Base-by-base conservation (phyloP, 495 filamentous ascomycete genomes). In the Bathelium albidoporum region DNA sequence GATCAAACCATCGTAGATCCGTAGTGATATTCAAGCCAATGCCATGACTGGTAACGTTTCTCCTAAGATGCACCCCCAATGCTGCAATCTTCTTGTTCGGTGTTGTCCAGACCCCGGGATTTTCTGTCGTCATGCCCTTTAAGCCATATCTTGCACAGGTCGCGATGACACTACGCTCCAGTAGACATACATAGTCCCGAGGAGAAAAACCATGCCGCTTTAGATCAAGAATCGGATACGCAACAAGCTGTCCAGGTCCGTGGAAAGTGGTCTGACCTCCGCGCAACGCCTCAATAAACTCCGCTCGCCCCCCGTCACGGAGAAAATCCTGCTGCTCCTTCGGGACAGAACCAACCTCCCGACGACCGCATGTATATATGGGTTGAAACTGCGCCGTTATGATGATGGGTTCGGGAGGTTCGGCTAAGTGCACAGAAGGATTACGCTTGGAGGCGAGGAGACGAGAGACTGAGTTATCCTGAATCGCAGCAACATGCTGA, bases 241-340 rank as follows among this genome's bases (percentile, higher is more conserved):
- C 86, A 28, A 96, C 89, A 64, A 93, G 75, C 72, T 98, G 94
- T 0, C 94, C 94, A 0, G 94, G 94, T 0, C 94, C 94, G 71
- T 98, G 94, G 78, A 95, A 98, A 3, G 94, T 97, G 0, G 89
- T 92, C 63, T 94, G 89, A 0, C 94, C 94, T 66, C 94, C 94
- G 53, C 94, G 86, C 9, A 86, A 82, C 5, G 90, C 86, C 61
- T 85, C 79, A 43, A 83, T 72, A 68, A 95, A 81, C 22, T 85
- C 82, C 22, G 90, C 88, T 43, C 66, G 67, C 18, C 79, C 76
- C 28, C 72, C 60, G 41, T 73, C 71, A 34, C 66, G 70, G 2
- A 85, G 73, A 52, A 78, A 72, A 0, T 64, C 62, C 34, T 68
- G 71, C 59, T 79, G 76, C 36, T 64, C 69, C 63, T 71, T 70